Conservation (phyloP, 352 stramenopile species). For the Phytopythium boreale region DNA sequence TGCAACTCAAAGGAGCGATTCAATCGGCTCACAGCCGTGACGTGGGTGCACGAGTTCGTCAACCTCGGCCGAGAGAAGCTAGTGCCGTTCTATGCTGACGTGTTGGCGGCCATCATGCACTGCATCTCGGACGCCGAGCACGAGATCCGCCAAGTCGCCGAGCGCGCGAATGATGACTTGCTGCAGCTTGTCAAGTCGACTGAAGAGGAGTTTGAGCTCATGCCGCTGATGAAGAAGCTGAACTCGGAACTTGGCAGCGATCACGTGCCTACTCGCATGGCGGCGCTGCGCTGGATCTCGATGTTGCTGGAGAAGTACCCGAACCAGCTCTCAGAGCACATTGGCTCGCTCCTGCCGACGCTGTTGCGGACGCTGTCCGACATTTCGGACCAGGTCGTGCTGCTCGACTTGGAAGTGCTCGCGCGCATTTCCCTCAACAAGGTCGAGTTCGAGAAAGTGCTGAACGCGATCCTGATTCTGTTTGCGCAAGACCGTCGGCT, state of each 20-base stretch:
- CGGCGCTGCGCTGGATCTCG: constrained; percentile 94
- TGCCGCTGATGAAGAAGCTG: constrained; percentile 94
- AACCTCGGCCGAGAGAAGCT: constrained; percentile 93
- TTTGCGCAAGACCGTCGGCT: constrained; percentile 89
- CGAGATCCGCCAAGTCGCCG: constrained; percentile 95
- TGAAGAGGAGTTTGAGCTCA: constrained; percentile 86
- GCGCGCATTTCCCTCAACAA: constrained; percentile 93
- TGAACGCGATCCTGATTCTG: constrained; percentile 95
- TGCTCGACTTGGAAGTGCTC: constrained; percentile 96
- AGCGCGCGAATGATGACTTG: constrained; percentile 96
- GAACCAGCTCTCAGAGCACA: constrained; percentile 91
- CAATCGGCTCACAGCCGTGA: constrained; percentile 97
- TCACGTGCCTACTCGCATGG: constrained; percentile 97
- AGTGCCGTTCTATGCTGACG: constrained; percentile 94
- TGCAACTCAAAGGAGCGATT: constrained; percentile 96
- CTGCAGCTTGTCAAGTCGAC: constrained; percentile 94
- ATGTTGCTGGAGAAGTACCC: constrained; percentile 98
- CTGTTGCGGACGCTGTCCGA: constrained; percentile 97
- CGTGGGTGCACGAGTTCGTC: constrained; percentile 98
- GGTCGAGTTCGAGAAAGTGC: constrained; percentile 89
- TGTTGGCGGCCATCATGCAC: constrained; percentile 96
- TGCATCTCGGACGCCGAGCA: constrained; percentile 97
- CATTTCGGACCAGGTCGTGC: constrained; percentile 94
- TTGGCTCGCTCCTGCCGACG: constrained; percentile 91
- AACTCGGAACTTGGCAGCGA: constrained; percentile 93